A percentile compares a stretch with the other conserved stretches of the same genome.
Evolutionary conservation across 805 yeast genomes (phyloP).

Genomic region (Pichia deserticola): DNA sequence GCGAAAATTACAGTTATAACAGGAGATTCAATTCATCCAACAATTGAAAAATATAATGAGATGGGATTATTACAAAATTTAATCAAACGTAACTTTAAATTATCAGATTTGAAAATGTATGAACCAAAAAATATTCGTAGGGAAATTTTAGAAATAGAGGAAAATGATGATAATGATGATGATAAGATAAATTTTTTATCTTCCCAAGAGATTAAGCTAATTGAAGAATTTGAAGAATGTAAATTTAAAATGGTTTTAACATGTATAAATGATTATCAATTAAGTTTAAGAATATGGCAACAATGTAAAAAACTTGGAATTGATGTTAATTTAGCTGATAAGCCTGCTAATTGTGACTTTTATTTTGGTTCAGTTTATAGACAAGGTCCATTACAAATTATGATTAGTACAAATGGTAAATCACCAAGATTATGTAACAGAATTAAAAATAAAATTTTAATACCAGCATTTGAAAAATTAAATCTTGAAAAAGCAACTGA

Average conservation of each 20-base stretch:
- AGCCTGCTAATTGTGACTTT: slow-evolving; percentile 77
- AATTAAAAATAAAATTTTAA: slow-evolving; percentile 50
- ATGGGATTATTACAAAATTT: slow-evolving; percentile 38
- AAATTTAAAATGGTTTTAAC: slow-evolving; percentile 62
- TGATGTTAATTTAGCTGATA: slow-evolving; percentile 76
- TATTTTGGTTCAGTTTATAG: slow-evolving; percentile 76
- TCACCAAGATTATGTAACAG: slow-evolving; percentile 68
- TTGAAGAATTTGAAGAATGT: slow-evolving; percentile 30
- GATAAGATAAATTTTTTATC: neutral
- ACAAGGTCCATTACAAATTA: slow-evolving; percentile 65
- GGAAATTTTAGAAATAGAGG: neutral
- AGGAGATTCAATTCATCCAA: slow-evolving; percentile 31
- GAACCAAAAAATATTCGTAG: slow-evolving; percentile 22
- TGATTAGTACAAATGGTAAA: slow-evolving; percentile 79
- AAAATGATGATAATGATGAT: slow-evolving; percentile 16
- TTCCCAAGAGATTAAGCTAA: slow-evolving; percentile 23
- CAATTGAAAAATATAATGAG: slow-evolving; percentile 27
- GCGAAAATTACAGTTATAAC: slow-evolving; percentile 64
- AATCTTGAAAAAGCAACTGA: slow-evolving; percentile 49
- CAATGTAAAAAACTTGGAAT: slow-evolving; percentile 38
- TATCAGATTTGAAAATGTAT: slow-evolving; percentile 44
- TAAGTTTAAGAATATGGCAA: slow-evolving; percentile 51
- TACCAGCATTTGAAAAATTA: slow-evolving; percentile 31
- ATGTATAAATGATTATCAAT: slow-evolving; percentile 64
- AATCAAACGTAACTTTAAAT: slow-evolving; percentile 36